These are phyloP conservation scores for Yarrowia sp. DNA, from an alignment of 805 yeast genomes.

Conservation along the genomic window DNA sequence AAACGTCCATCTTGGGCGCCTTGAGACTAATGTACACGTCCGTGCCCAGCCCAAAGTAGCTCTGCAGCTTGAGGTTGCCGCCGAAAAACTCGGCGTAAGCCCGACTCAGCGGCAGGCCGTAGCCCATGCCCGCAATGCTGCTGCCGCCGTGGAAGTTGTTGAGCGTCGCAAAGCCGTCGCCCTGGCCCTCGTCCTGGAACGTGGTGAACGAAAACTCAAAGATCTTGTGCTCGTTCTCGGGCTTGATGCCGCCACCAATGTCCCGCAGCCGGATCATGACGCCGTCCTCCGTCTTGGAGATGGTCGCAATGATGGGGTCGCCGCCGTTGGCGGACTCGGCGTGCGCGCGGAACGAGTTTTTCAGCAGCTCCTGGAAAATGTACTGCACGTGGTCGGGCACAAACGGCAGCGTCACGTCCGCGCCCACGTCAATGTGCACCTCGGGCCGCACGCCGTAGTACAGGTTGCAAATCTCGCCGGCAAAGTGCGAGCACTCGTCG, in stretches of 20 bases:
- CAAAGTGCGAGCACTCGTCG: slow-evolving; percentile 63
- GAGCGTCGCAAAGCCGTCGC: slow-evolving; percentile 51
- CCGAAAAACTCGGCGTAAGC: slow-evolving; percentile 72
- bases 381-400: slow-evolving; percentile 87
- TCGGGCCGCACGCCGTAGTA: slow-evolving; percentile 77
- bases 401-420: slow-evolving; percentile 66
- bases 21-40: slow-evolving; percentile 56
- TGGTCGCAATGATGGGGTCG: slow-evolving; percentile 48
- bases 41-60: slow-evolving; percentile 74
- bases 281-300: slow-evolving; percentile 46
- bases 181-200: slow-evolving; percentile 52
- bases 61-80: slow-evolving; percentile 65
- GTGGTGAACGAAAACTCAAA: slow-evolving; percentile 88
- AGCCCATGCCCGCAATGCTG: slow-evolving; percentile 90
- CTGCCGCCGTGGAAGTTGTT: slow-evolving; percentile 66
- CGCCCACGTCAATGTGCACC: slow-evolving; percentile 54
- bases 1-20: not conserved
- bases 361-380: slow-evolving; percentile 77
- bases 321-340: slow-evolving; percentile 53
- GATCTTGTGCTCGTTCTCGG: slow-evolving; percentile 59
- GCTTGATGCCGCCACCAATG: slow-evolving; percentile 83
- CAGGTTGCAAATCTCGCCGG: slow-evolving; percentile 76
- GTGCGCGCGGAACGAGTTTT: slow-evolving; percentile 84
- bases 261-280: slow-evolving; percentile 78
- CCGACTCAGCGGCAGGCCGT: slow-evolving; percentile 81